Base-by-base conservation (phyloP, 345 rosid species). In the Eucalyptus cloeziana region DNA sequence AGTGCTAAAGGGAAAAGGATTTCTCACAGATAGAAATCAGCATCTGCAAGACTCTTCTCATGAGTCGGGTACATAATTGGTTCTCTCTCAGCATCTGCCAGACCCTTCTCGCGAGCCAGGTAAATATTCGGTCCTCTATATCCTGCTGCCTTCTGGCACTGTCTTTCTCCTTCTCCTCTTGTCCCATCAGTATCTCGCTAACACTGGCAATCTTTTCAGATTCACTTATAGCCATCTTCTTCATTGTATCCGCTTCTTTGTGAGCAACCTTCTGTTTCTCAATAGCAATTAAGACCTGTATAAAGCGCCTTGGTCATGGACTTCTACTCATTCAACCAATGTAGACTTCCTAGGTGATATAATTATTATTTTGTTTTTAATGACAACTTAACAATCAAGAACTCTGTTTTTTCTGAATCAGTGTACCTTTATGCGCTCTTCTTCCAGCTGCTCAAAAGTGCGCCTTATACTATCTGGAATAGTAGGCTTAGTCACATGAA, bases 361-460 rank as follows among this genome's bases (percentile, higher is more conserved):
- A 17, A 69, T 33, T 17, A 69, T 69, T 6, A 51, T 51, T 51
- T 51, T 51, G 21, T 16, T 37, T 33, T 69, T 9, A 69, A 33
- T 37, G 5, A 69, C 24, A 17, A 37, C 24, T 71, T 33, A 71
- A 7, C 81, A 71, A 71, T 86, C 44, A 50, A 33, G 44, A 71
- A 30, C 37, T 71, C 45, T 19, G 79, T 19, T 71, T 33, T 71
- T 67, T 71, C 0, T 37, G 44, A 33, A 37, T 80, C 79, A 86
- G n/a, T 2, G 45, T 91, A 97, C 98, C 99, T 96, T 97, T 9
- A 98, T 95, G 86, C 98, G 96, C 90, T 97, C 98, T 88, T 95
- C 98, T 93, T 97, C 99, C 99, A 97, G 96, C 89, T 91, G 98
- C 91, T 94, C 95, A 91, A 96, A 97, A 88, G 95, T 96, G 43